A percentile compares a stretch with the other conserved stretches of the same genome.
Evolutionary conservation across 2,329 filamentous ascomycete genomes (phyloP).

Genomic region (Aspergillus viridinutans): DNA sequence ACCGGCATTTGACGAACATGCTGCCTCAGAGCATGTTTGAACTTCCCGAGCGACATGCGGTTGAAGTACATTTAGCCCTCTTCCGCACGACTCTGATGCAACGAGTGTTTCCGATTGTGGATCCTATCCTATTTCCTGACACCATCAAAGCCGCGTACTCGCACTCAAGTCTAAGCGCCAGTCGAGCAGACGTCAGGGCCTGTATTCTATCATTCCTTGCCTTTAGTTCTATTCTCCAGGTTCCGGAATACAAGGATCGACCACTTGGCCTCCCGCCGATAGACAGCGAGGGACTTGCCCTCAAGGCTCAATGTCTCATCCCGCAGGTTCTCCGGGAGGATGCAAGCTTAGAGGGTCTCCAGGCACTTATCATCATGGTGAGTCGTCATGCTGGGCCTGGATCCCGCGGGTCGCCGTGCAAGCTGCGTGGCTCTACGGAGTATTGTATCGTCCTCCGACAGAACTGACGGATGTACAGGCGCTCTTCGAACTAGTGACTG

Average conservation of each 20-base stretch:
- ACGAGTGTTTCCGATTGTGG: constrained; percentile 48
- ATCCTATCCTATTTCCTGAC: constrained; percentile 44
- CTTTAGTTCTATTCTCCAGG: constrained; percentile 28
- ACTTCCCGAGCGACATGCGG: constrained; percentile 33
- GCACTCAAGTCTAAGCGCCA: constrained; percentile 11
- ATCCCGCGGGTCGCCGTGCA: too few relatives aligned
- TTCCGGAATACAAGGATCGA: constrained; percentile 1
- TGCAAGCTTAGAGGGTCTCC: constrained; percentile 40
- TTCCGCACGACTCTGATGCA: constrained; percentile 37
- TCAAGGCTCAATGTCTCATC: constrained; percentile 42
- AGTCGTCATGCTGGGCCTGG: constrained; percentile 13
- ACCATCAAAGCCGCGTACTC: constrained; percentile 47
- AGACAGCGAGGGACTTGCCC: constrained; percentile 40
- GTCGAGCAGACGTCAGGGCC: constrained; percentile 38
- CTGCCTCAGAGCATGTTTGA: constrained; percentile 20
- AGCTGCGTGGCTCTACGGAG: not conserved
- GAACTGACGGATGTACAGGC: constrained; percentile 23
- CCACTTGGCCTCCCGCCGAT: constrained; percentile 16
- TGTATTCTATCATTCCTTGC: constrained; percentile 50
- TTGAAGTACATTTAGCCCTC: constrained; percentile 30
- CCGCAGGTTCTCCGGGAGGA: constrained; percentile 42
- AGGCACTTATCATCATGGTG: constrained; percentile 49
- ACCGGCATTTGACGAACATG: constrained; percentile 16
- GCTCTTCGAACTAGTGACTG: constrained; percentile 44
- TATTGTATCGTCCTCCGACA: not conserved